Percentiles rank a stretch among this genome's conserved stretches.
Conservation (phyloP, 257 asterid genomes). For the Primulina eburnea region DNA sequence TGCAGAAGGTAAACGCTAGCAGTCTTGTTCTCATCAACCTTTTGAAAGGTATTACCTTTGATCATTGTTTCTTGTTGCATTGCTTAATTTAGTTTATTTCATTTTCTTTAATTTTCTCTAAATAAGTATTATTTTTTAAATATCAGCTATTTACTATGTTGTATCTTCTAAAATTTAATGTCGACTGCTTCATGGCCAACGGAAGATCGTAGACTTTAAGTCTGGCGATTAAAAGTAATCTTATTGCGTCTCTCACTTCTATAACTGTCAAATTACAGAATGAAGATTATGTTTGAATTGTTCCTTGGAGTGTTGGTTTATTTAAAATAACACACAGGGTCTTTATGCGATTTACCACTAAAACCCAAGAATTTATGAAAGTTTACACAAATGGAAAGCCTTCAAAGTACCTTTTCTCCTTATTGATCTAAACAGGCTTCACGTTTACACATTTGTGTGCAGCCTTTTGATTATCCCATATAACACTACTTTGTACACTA, state of each 20-base stretch:
- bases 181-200: not conserved
- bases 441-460: not conserved
- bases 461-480: not conserved
- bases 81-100: not conserved
- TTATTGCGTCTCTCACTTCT: not conserved
- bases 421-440: not conserved
- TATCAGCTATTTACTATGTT: not conserved
- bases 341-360: not conserved
- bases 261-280: not conserved
- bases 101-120: not conserved
- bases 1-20: slow-evolving; percentile 53
- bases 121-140: not conserved
- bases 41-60: slow-evolving; percentile 48
- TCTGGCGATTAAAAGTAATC: not conserved
- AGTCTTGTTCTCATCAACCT: slow-evolving; percentile 53
- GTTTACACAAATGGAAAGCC: not conserved
- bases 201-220: not conserved
- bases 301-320: not conserved
- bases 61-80: not conserved
- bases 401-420: not conserved
- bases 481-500: not conserved
- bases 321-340: not conserved
- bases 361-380: not conserved
- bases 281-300: not conserved
- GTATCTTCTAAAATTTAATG: not conserved